These are phyloP conservation scores for Nicotiana tomentosiformis DNA, from an alignment of 257 asterid genomes.

Conservation along the genomic window DNA sequence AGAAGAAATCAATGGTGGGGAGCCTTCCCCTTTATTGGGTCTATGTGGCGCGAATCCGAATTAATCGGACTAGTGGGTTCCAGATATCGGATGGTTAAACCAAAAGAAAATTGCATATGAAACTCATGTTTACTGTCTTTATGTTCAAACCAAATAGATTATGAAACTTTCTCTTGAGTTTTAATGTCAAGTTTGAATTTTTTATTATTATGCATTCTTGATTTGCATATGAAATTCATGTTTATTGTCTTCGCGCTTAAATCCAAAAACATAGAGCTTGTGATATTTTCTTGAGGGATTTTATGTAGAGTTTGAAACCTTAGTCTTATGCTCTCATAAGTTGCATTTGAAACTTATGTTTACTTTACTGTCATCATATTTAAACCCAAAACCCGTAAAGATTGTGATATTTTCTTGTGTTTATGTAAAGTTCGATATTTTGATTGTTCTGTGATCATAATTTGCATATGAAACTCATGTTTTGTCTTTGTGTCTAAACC, in stretches of 20 bases:
- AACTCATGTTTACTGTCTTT: background rate
- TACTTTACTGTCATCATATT: background rate
- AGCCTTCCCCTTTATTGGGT: background rate
- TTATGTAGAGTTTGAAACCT: background rate
- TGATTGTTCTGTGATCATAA: background rate
- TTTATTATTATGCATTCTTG: background rate
- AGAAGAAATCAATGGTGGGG: background rate
- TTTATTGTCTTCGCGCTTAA: background rate
- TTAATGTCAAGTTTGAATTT: background rate
- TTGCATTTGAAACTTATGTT: background rate
- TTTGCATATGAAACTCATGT: background rate
- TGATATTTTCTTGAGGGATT: background rate
- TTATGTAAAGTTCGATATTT: background rate
- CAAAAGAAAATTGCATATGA: background rate
- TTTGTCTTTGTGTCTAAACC: background rate
- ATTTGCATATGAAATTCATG: slow-evolving; percentile 1
- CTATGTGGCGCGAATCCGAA: background rate
- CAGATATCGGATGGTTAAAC: background rate
- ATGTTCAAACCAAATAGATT: background rate
- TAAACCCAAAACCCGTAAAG: background rate
- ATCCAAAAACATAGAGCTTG: background rate
- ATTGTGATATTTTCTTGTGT: background rate
- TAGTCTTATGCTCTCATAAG: background rate
- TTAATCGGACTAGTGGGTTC: background rate
- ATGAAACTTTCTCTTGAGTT: background rate